These are phyloP conservation scores for Leavenworthia alabamica DNA, from an alignment of 345 rosid genomes.

Conservation along the genomic window DNA sequence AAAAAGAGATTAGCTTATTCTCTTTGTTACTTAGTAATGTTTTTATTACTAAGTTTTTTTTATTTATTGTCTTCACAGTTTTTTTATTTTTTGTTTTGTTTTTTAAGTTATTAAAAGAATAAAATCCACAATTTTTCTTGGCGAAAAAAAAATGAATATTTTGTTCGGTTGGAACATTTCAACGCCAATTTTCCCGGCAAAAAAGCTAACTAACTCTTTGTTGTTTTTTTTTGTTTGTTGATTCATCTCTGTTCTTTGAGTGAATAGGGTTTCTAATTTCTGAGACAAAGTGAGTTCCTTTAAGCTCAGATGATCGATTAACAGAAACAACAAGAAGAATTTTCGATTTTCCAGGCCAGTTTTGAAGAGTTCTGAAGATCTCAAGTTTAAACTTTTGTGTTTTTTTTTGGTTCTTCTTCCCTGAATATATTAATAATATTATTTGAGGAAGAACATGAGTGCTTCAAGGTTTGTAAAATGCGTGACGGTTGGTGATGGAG, in stretches of 20 bases:
- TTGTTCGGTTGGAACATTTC: slow-evolving; percentile 60
- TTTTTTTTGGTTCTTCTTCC: neutral
- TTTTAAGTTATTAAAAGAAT: slow-evolving; percentile 12
- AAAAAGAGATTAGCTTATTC: slow-evolving; percentile 75
- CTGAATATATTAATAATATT: neutral
- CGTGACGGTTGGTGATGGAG: slow-evolving; percentile 87
- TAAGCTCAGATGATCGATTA: slow-evolving; percentile 29
- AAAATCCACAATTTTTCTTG: slow-evolving; percentile 36
- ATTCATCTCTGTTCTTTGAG: neutral
- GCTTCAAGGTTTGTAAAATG: slow-evolving; percentile 83
- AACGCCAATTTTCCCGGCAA: slow-evolving; percentile 59
- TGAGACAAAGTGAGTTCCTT: slow-evolving; percentile 21
- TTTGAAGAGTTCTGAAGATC: slow-evolving; percentile 24
- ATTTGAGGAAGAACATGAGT: slow-evolving; percentile 44
- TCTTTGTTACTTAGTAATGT: slow-evolving; percentile 35
- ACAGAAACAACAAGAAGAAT: neutral
- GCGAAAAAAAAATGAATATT: slow-evolving; percentile 35
- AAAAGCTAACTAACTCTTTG: slow-evolving; percentile 5
- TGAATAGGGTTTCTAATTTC: slow-evolving; percentile 28
- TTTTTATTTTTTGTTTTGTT: neutral
- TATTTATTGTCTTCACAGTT: slow-evolving; percentile 6
- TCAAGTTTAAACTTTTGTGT: slow-evolving; percentile 20
- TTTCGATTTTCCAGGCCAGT: neutral
- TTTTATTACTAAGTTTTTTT: slow-evolving; percentile 12
- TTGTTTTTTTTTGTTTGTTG: neutral